Evolutionary conservation across 1,139 yeast species (phyloP), one percentile per base, ranked within the genome.

Genomic region (Meyerozyma guilliermondii): DNA sequence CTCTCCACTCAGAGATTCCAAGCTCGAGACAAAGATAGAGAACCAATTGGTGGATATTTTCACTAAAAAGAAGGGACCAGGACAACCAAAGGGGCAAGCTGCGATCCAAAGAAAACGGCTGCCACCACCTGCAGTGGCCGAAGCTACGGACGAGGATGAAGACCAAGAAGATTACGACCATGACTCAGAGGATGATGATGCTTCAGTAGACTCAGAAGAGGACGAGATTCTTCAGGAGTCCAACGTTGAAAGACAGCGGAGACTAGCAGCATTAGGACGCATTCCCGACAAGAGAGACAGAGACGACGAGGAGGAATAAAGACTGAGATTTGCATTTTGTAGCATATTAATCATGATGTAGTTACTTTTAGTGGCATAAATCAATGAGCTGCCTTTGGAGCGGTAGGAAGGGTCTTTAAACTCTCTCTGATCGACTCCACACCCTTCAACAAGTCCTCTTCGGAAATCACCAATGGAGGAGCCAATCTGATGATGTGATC

Each of bases 401-500:
- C 83, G 48, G 58, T 72, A 50, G 87, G 85, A 51, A 84, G 75
- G 46, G 76, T 76, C 44, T 59, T 62, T 58, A 89, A 76, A 17
- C 89, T 74, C 51, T 72, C 59, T 60, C 76, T 76, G 56, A 91
- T 89, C 42, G 83, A 76, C 16, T 77, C 83, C 45, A 89, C 83
- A 55, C 97, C 97, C 69, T 79, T 83, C 52, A 80, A 65, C 58
- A 91, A 73, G 59, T 92, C 97, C 55, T 84, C 92, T 61, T 88
- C 87, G 33, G 92, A 78, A 52, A 91, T 91, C 40, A 89, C 94
- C 65, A 91, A 74, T 17, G 98, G 98, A 44, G 98, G 98, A 7
- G 98, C 96, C 62, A 91, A 75, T 71, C 98, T 84, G 61, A 91
- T 91, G 56, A 92, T 91, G 63, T 88, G 85, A 58, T 89, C 96